phyloP scores from a whole-genome alignment of 108 stramenopile species.

The Stephanodiscus minutulus region DNA sequence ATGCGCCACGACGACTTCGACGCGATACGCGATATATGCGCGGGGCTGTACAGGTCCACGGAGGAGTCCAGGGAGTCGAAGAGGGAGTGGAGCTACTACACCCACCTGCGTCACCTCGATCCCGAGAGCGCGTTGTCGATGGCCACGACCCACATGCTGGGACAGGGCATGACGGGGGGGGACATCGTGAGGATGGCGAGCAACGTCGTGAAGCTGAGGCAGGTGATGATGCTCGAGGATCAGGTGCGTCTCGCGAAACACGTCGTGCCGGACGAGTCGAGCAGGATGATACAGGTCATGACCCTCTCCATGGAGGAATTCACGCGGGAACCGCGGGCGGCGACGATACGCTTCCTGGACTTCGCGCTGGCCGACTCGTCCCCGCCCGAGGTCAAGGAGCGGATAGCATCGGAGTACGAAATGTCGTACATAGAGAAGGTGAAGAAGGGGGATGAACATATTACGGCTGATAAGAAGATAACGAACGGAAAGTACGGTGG shows the following conservation, averaged over 20 bases:
- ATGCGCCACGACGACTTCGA: constrained; percentile 8
- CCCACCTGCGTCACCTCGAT: constrained; percentile 1
- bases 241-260: constrained; percentile 13
- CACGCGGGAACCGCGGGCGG: constrained; percentile 12
- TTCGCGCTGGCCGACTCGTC: constrained; percentile 23
- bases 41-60: not conserved
- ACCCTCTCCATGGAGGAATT: constrained; percentile 36
- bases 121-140: constrained; percentile 18
- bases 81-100: constrained; percentile 3
- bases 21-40: not conserved
- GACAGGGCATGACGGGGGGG: constrained; percentile 28
- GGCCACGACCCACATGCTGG: constrained; percentile 34
- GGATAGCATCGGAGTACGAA: constrained; percentile 27
- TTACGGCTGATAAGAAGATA: constrained; percentile 17
- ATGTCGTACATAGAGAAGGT: constrained; percentile 1
- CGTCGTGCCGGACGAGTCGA: constrained; percentile 11
- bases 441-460: constrained; percentile 8
- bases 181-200: constrained; percentile 44
- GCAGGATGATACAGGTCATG: constrained; percentile 33
- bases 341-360: constrained; percentile 19
- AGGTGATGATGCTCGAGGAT: constrained; percentile 6
- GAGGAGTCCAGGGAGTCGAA: no score
- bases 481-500: constrained; percentile 16
- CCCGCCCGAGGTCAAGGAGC: constrained; percentile 3
- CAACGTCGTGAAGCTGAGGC: constrained; percentile 32